phyloP scores from a whole-genome alignment of 176 grass and related monocot genomes.

The Paspalum vaginatum region DNA sequence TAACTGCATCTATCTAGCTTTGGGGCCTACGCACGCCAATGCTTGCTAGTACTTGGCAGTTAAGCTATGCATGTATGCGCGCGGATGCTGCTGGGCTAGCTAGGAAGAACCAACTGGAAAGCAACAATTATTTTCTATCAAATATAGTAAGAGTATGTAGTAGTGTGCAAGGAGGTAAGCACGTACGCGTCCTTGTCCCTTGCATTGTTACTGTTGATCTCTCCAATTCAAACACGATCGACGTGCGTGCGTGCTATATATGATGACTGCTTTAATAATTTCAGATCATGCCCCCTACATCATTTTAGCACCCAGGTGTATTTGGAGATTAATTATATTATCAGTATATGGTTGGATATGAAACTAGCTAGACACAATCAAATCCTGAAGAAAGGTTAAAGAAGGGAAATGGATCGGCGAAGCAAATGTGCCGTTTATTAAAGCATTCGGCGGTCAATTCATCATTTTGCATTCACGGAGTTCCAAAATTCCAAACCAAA shows the following conservation, averaged over 20 bases:
- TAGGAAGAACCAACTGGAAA: slow-evolving; percentile 38
- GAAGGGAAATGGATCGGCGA: not conserved
- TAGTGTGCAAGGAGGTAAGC: not conserved
- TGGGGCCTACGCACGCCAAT: slow-evolving; percentile 55
- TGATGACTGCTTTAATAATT: slow-evolving; percentile 29
- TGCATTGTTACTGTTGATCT: slow-evolving; percentile 30
- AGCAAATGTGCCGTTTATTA: slow-evolving; percentile 21
- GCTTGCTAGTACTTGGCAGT: slow-evolving; percentile 38
- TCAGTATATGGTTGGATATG: not conserved
- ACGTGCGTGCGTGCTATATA: slow-evolving; percentile 19
- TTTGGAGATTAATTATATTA: too few species aligned
- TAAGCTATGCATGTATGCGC: slow-evolving; percentile 39
- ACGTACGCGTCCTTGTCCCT: slow-evolving; percentile 29
- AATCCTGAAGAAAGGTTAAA: not conserved
- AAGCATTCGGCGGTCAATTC: not conserved
- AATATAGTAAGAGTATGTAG: slow-evolving; percentile 1
- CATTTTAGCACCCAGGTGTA: not conserved
- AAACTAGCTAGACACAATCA: slow-evolving; percentile 7
- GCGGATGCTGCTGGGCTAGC: slow-evolving; percentile 20
- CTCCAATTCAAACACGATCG: slow-evolving; percentile 41
- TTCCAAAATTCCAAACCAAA: slow-evolving; percentile 24
- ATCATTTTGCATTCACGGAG: slow-evolving; percentile 20
- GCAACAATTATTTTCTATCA: slow-evolving; percentile 35
- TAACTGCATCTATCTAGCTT: slow-evolving; percentile 51
- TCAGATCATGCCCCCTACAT: not conserved